A percentile compares a stretch with the other conserved stretches of the same genome.
Conservation (phyloP, 495 filamentous ascomycete genomes). For the Neurospora sp. region DNA sequence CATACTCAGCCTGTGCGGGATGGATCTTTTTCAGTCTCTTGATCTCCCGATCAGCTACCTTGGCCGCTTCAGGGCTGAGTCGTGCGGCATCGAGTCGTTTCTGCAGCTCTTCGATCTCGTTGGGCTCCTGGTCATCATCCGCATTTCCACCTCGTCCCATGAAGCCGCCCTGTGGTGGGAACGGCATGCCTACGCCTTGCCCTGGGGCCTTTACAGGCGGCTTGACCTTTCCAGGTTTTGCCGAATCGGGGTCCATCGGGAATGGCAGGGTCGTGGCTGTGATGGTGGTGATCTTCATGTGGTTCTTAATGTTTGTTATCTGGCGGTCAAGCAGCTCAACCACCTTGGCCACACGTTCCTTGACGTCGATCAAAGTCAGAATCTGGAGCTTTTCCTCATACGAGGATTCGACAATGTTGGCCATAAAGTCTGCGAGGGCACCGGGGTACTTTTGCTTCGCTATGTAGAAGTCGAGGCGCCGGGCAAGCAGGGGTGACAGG, state of each 20-base stretch:
- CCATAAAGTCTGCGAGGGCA: constrained; percentile 90
- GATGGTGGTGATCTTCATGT: constrained; percentile 65
- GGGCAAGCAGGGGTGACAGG: constrained; percentile 72
- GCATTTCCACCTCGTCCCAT: constrained; percentile 25
- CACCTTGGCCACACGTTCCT: constrained; percentile 65
- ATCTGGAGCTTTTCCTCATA: constrained; percentile 85
- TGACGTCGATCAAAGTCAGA: constrained; percentile 63
- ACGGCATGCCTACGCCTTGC: constrained; percentile 26
- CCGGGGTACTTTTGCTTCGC: constrained; percentile 76
- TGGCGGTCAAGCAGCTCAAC: constrained; percentile 74
- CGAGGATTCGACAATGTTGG: constrained; percentile 72
- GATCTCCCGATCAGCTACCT: constrained; percentile 81
- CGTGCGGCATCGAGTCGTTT: constrained; percentile 75
- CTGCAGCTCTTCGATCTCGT: constrained; percentile 86
- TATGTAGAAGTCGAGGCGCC: constrained; percentile 79
- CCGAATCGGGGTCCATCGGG: constrained; percentile 41
- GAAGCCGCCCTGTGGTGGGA: constrained; percentile 34
- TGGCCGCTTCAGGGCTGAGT: constrained; percentile 57
- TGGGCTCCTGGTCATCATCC: constrained; percentile 60
- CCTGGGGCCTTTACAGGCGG: constrained; percentile 15
- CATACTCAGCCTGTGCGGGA: constrained; percentile 88
- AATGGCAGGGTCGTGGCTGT: constrained; percentile 48
- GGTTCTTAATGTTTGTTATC: constrained; percentile 70
- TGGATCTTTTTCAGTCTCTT: constrained; percentile 90
- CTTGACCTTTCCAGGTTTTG: constrained; percentile 13